Percentiles rank a stretch among this genome's conserved stretches.
These are phyloP conservation scores for Acanthamoeba castellanii DNA, from an alignment of 208 protist species.

Conservation along the genomic window DNA sequence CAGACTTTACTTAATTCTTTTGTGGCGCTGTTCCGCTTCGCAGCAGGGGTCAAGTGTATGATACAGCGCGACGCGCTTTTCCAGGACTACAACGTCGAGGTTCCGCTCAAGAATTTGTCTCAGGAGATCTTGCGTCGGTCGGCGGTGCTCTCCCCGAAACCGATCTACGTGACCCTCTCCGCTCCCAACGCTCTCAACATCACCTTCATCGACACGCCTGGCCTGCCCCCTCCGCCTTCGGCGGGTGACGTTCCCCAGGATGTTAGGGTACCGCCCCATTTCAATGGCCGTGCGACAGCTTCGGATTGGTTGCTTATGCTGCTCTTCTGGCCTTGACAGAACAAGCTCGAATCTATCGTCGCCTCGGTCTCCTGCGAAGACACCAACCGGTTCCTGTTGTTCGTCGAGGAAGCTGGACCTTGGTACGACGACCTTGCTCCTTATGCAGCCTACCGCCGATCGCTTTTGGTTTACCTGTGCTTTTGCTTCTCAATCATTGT, in stretches of 20 bases:
- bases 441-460: not conserved
- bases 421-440: not conserved
- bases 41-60: constrained; percentile 1
- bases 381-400: constrained; percentile 8
- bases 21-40: too few species aligned
- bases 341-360: constrained; percentile 13
- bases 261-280: not conserved
- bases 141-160: not conserved
- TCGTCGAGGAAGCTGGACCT: not conserved
- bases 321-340: not conserved
- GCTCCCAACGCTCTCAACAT: constrained; percentile 39
- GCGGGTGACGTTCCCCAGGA: not conserved
- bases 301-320: not conserved
- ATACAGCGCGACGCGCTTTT: constrained; percentile 4
- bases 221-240: not conserved
- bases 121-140: constrained; percentile 3
- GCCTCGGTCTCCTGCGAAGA: constrained; percentile 22
- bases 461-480: not conserved
- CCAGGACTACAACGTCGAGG: constrained; percentile 9
- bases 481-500: not conserved
- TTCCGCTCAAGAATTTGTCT: not conserved
- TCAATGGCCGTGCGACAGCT: not conserved
- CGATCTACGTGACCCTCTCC: constrained; percentile 23
- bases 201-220: constrained; percentile 66
- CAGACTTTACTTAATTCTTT: not conserved